Evolutionary conservation across 164 flowering plant species (phyloP), one percentile per base, ranked within the genome.

Genomic region (Tetracentron sinense): DNA sequence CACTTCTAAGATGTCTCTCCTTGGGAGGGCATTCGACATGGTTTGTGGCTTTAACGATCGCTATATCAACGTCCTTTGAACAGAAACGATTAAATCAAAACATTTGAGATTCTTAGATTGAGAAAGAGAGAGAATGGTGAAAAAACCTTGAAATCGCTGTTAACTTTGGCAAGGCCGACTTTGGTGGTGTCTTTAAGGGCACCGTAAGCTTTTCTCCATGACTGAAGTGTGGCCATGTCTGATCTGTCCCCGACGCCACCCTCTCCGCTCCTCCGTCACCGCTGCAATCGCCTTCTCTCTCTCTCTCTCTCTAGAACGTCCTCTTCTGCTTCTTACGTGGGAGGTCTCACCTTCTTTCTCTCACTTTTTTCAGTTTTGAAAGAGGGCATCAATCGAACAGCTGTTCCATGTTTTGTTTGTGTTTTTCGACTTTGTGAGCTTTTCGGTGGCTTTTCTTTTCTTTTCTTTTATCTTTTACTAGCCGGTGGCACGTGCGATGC

Each of bases 1-100:
- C 46, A 94, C 99, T 91, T 72, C 92, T 73, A 48, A 94, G 84
- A 66, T 94, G 96, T 54, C 99, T 74, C 60, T 91, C 99, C 72
- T 94, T 94, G 53, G 99, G 99, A 11, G 97, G 96, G 42, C 87
- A 80, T 76, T 87, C 97, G 57, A 89, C 97, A 70, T 94, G 99
- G 77, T 90, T 94, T 25, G 98, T 89, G 14, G 98, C 98, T 78
- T 94, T 94, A 54, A 90, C 95, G 66, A 94, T 84, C 68, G 99
- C 99, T 56, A 94, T 90, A 76, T 94, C 99, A 72, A 94, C 79
- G 60, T 94, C 99, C 99, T 94, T 72, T 57, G 2, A 53, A 27
- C 21, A 56, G 28, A 0, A 7, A 66, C 5, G 5, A 38, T 4
- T 31, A 48, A 35, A 27, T 1, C 23, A 54, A 68, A 53, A 22